Evolutionary conservation across 306 rosid genomes (phyloP).

Genomic region (Arachis hypogaea): DNA sequence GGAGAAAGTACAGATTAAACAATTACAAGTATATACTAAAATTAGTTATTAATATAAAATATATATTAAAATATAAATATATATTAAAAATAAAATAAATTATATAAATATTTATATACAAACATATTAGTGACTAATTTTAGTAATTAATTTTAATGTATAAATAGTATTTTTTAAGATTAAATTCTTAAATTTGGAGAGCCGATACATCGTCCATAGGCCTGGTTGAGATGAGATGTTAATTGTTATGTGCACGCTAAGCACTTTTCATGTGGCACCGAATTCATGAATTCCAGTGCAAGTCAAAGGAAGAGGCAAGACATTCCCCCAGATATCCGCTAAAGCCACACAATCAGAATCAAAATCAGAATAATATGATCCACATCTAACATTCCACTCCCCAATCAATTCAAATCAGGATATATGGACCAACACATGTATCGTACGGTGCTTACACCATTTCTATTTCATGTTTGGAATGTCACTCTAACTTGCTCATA

Average conservation of each 20-base stretch:
- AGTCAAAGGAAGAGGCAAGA: conserved; percentile 2
- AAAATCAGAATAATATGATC: background rate
- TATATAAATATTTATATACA: too few relatives aligned
- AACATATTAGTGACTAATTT: too few relatives aligned
- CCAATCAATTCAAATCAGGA: conserved; percentile 1
- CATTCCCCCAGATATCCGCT: conserved; percentile 1
- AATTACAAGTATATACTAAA: too few relatives aligned
- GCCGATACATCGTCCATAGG: conserved; percentile 8
- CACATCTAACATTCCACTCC: conserved; percentile 21
- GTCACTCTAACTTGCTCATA: background rate
- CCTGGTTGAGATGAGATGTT: accelerated
- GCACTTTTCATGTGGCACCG: background rate
- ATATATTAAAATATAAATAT: too few relatives aligned
- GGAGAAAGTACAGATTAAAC: too few relatives aligned
- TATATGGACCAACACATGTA: background rate
- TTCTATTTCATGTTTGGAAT: background rate
- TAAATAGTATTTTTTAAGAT: background rate
- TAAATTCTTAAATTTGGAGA: conserved; percentile 3
- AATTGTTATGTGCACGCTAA: conserved; percentile 20
- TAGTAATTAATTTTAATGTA: too few relatives aligned
- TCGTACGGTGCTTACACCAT: background rate
- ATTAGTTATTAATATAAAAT: too few relatives aligned
- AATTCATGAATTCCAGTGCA: background rate
- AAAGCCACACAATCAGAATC: background rate
- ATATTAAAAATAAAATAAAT: too few relatives aligned